A percentile compares a stretch with the other conserved stretches of the same genome.
phyloP scores from a whole-genome alignment of 2,329 filamentous ascomycete species.

The Neonectria neomacrospora region DNA sequence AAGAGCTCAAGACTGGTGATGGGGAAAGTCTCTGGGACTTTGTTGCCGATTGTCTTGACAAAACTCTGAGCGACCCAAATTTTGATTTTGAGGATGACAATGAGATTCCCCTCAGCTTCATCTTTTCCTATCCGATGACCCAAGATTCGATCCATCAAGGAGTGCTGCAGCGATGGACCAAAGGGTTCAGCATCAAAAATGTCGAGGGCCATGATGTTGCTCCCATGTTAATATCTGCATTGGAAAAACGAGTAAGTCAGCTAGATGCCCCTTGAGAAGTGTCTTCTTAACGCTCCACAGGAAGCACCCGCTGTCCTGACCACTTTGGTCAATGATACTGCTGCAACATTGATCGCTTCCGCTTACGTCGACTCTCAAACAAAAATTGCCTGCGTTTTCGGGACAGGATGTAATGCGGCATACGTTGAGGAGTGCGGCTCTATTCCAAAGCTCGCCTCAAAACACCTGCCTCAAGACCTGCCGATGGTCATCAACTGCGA shows the following conservation, averaged over 20 bases:
- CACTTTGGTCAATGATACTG: slow-evolving; percentile 97
- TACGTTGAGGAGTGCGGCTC: slow-evolving; percentile 96
- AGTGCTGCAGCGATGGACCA: slow-evolving; percentile 94
- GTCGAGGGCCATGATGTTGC: slow-evolving; percentile 93
- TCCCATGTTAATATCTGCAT: slow-evolving; percentile 83
- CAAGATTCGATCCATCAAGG: slow-evolving; percentile 95
- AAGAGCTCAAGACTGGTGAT: slow-evolving; percentile 87
- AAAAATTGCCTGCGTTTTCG: slow-evolving; percentile 97
- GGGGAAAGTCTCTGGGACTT: slow-evolving; percentile 94
- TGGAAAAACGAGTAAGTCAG: slow-evolving; percentile 64
- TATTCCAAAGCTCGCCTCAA: slow-evolving; percentile 94
- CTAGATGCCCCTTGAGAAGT: not conserved
- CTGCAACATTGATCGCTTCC: slow-evolving; percentile 94
- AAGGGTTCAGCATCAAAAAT: slow-evolving; percentile 93
- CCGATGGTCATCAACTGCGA: slow-evolving; percentile 98
- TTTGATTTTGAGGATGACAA: slow-evolving; percentile 70
- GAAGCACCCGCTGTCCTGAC: slow-evolving; percentile 91
- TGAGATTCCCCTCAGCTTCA: slow-evolving; percentile 86
- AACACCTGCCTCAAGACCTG: slow-evolving; percentile 75
- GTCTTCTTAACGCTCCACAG: slow-evolving; percentile 53
- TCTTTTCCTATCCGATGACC: slow-evolving; percentile 95
- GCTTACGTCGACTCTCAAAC: slow-evolving; percentile 94
- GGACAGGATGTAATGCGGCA: slow-evolving; percentile 96
- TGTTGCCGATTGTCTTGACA: slow-evolving; percentile 89
- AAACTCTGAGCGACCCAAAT: slow-evolving; percentile 89